Base-by-base conservation (phyloP, 306 rosid genomes). In the Castanospermum australe region DNA sequence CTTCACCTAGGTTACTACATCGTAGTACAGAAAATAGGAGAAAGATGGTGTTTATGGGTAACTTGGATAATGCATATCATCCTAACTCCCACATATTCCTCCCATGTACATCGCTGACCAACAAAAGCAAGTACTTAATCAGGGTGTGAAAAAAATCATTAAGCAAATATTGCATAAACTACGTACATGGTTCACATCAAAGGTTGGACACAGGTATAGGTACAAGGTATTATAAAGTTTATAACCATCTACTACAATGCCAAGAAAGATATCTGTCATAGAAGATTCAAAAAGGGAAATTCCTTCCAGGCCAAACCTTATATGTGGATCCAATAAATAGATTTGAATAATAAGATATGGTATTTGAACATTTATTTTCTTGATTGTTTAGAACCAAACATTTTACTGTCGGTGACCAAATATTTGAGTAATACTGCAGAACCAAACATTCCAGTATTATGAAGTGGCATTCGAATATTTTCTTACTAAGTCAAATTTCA, bases 61-160 rank as follows among this genome's bases (percentile, higher is more conserved):
- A 78, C 64, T 84, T 86, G 64, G 83, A 81, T 62, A 88, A 71
- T 64, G 89, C 92, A 81, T 70, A 79, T 78, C 92, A 89, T 69
- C 92, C 92, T 10, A 75, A 77, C 88, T 88, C 60, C 92, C 92
- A 36, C 80, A 83, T 75, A 88, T 79, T 71, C 92, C 92, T 1
- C 92, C 92, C 8, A 86, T 55, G 60, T 89, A 88, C 92, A 86
- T 88, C 35, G 92, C 92, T 88, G 88, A 59, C 36, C 73, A 76
- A 78, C 30, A 72, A 75, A 50, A 21, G 8, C 13, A 30, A 28
- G 8, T 2, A n/a, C 51, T 47, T 38, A 24, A 59, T 47, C 36
- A 28, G 33, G 64, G 62, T 61, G 55, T 62, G n/a, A 33, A 8
- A 2, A 5, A 54, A 44, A 57, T 20, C 24, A 61, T 48, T 18